A percentile compares a stretch with the other conserved stretches of the same genome.
Conservation (phyloP, 192 early-diverging fungal genomes). For the Umbelopsis vinacea region DNA sequence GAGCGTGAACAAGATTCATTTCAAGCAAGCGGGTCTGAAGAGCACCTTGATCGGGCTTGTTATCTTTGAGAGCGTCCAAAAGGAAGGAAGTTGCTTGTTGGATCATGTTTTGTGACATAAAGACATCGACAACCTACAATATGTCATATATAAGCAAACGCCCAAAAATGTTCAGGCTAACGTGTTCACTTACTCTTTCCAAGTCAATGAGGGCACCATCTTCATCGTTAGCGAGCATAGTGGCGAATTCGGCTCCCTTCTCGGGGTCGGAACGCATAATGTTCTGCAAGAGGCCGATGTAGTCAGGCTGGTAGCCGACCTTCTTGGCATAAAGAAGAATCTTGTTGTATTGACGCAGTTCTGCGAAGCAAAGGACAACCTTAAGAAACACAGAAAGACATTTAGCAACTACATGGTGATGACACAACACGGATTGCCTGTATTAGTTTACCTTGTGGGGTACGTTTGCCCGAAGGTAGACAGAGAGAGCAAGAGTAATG, state of each 20-base stretch:
- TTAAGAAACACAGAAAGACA: slow-evolving; percentile 18
- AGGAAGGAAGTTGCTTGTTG: slow-evolving; percentile 98
- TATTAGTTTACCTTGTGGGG: slow-evolving; percentile 75
- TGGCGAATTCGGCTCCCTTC: slow-evolving; percentile 93
- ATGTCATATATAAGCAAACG: background rate
- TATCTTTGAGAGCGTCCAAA: slow-evolving; percentile 93
- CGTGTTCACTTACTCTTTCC: slow-evolving; percentile 56
- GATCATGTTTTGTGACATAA: slow-evolving; percentile 88
- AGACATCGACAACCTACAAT: slow-evolving; percentile 86
- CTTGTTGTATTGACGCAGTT: slow-evolving; percentile 94
- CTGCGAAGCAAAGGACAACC: slow-evolving; percentile 95
- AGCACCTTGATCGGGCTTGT: slow-evolving; percentile 88
- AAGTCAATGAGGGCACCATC: slow-evolving; percentile 80
- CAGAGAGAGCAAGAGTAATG: slow-evolving; percentile 86
- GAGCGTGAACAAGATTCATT: slow-evolving; percentile 96
- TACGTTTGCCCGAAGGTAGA: slow-evolving; percentile 93
- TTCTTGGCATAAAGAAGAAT: slow-evolving; percentile 95
- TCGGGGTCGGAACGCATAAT: slow-evolving; percentile 92
- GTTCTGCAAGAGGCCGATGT: slow-evolving; percentile 85
- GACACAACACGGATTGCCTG: background rate
- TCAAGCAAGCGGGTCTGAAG: slow-evolving; percentile 95
- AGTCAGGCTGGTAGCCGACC: slow-evolving; percentile 93
- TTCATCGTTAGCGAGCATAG: slow-evolving; percentile 83
- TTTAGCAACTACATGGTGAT: background rate
- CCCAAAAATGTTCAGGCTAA: background rate